Percentiles rank a stretch among this genome's conserved stretches.
Conservation (phyloP, 257 asterid genomes). For the Capsicum rhomboideum region DNA sequence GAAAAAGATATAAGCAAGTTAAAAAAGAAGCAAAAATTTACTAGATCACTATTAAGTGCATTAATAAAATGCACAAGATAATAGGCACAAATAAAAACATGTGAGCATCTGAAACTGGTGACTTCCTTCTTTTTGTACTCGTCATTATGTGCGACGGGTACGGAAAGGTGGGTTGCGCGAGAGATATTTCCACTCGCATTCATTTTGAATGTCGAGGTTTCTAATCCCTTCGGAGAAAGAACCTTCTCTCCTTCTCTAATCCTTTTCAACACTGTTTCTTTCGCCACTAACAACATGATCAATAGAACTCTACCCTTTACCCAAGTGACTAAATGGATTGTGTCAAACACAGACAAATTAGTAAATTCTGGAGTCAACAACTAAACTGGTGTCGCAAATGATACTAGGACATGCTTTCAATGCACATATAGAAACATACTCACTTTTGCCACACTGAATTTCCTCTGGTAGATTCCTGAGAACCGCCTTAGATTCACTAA, state of each 20-base stretch:
- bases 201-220: background rate
- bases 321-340: background rate
- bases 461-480: background rate
- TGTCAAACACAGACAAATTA: background rate
- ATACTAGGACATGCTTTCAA: background rate
- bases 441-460: background rate
- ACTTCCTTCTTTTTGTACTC: background rate
- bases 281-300: background rate
- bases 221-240: background rate
- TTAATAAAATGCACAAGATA: background rate
- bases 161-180: background rate
- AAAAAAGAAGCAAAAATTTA: background rate
- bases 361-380: background rate
- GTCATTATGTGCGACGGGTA: background rate
- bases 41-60: background rate
- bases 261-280: background rate
- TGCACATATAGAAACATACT: background rate
- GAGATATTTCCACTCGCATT: background rate
- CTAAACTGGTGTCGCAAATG: background rate
- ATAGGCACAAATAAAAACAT: background rate
- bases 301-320: background rate
- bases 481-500: background rate
- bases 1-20: background rate
- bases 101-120: background rate
- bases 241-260: background rate